phyloP scores from a whole-genome alignment of 1,139 yeast species.

The Taphrina wiesneri region DNA sequence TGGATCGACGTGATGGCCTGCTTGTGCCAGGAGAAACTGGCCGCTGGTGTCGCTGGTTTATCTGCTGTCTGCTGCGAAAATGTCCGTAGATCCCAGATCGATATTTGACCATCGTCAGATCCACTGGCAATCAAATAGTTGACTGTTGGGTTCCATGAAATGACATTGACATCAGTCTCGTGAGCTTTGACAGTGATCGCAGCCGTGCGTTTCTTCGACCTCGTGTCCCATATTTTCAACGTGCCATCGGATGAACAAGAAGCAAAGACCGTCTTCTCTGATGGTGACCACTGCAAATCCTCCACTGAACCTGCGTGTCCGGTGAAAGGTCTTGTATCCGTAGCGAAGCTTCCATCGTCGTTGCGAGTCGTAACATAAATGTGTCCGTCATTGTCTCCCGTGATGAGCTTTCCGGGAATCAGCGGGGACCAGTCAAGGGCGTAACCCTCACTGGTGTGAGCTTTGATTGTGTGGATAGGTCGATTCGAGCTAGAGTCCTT shows the following conservation, averaged over 20 bases:
- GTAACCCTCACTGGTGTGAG: constrained; percentile 92
- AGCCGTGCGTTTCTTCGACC: constrained; percentile 79
- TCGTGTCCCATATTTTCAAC: constrained; percentile 93
- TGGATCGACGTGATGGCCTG: constrained; percentile 89
- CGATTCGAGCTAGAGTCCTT: constrained; percentile 75
- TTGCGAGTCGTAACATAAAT: constrained; percentile 66
- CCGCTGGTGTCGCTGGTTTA: constrained; percentile 65
- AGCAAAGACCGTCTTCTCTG: constrained; percentile 90
- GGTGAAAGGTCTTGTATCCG: constrained; percentile 76
- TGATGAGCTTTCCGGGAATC: constrained; percentile 64
- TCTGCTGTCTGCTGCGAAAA: constrained; percentile 51
- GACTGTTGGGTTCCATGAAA: constrained; percentile 91
- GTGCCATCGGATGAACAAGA: constrained; percentile 91
- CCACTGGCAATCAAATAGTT: constrained; percentile 90
- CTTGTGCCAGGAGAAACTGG: constrained; percentile 85
- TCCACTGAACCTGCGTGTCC: constrained; percentile 69
- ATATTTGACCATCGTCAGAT: constrained; percentile 96
- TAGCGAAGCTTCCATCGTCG: constrained; percentile 71
- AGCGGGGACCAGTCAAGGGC: constrained; percentile 95
- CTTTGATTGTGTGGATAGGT: constrained; percentile 80
- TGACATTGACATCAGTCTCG: constrained; percentile 82
- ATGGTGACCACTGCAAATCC: constrained; percentile 94
- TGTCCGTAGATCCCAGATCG: constrained; percentile 94
- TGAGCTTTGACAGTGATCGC: constrained; percentile 84
- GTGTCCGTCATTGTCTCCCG: constrained; percentile 64